Evolutionary conservation across 345 rosid genomes (phyloP).

Genomic region (Eucalyptus shirleyi): DNA sequence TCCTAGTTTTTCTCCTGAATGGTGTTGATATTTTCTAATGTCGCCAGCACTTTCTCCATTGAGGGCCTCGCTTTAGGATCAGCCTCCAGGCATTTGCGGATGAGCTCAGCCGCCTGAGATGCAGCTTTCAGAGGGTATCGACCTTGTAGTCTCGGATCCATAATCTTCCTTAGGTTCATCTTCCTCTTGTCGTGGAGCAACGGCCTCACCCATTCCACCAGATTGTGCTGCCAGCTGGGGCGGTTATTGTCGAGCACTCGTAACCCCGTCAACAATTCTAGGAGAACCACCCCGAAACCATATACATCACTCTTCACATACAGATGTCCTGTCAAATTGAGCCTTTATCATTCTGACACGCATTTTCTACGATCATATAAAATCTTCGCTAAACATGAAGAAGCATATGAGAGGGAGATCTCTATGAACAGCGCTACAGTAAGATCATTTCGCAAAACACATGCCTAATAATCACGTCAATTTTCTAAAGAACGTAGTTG

Average conservation of each 20-base stretch:
- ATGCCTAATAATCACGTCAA: not conserved
- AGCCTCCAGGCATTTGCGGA: slow-evolving; percentile 36
- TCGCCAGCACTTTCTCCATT: slow-evolving; percentile 41
- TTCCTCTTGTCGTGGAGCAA: slow-evolving; percentile 22
- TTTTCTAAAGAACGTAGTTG: not conserved
- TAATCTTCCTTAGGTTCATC: slow-evolving; percentile 44
- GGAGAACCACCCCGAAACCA: slow-evolving; percentile 69
- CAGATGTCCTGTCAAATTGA: slow-evolving; percentile 40
- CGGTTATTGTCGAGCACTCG: slow-evolving; percentile 30
- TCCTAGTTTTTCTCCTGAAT: not conserved
- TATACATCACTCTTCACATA: slow-evolving; percentile 76
- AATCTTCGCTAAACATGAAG: not conserved
- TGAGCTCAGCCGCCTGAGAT: slow-evolving; percentile 25
- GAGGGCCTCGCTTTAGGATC: slow-evolving; percentile 55
- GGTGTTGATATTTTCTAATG: slow-evolving; percentile 7
- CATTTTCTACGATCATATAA: not conserved
- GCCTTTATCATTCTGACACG: not conserved
- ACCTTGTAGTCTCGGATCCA: slow-evolving; percentile 47
- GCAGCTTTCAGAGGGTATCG: slow-evolving; percentile 42
- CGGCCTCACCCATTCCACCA: slow-evolving; percentile 53
- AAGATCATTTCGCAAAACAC: not conserved
- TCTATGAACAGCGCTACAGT: not conserved
- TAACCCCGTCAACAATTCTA: slow-evolving; percentile 64
- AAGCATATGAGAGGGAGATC: not conserved
- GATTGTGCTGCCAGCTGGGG: slow-evolving; percentile 16